phyloP scores from a whole-genome alignment of 257 asterid species.

The Penstemon newberryi region DNA sequence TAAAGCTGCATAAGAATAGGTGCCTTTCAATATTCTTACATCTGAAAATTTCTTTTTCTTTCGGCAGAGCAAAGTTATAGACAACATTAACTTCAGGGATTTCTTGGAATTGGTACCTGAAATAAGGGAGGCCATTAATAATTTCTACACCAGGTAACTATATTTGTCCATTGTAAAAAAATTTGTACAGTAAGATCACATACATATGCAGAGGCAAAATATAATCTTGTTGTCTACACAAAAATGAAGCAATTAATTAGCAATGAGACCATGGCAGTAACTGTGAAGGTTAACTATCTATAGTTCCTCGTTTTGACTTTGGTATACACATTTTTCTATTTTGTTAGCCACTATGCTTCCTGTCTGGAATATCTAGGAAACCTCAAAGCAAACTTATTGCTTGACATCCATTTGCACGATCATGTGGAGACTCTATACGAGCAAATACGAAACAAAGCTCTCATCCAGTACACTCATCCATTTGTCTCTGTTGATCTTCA shows the following conservation, averaged over 20 bases:
- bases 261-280: no score
- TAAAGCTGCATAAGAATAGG: conserved; percentile 14
- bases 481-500: conserved; percentile 87
- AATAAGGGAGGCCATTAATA: conserved; percentile 89
- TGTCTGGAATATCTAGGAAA: conserved; percentile 89
- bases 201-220: neutral
- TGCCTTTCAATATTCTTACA: conserved; percentile 12
- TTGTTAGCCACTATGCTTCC: conserved; percentile 91
- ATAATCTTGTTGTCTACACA: neutral
- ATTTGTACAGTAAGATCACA: conserved; percentile 4
- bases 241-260: conserved; percentile 7
- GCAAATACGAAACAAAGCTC: conserved; percentile 93
- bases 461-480: conserved; percentile 92
- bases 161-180: neutral
- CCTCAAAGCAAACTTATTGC: conserved; percentile 78
- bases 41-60: conserved; percentile 21
- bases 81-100: conserved; percentile 77
- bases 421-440: conserved; percentile 87
- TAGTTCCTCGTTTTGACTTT: conserved; percentile 8
- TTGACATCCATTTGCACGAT: conserved; percentile 92
- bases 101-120: conserved; percentile 96
- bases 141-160: conserved; percentile 86
- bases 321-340: conserved; percentile 12
- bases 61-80: conserved; percentile 93
- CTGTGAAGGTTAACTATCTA: no score